Conservation (phyloP, 2,329 filamentous ascomycete species). For the Pezicula rhizophila region DNA sequence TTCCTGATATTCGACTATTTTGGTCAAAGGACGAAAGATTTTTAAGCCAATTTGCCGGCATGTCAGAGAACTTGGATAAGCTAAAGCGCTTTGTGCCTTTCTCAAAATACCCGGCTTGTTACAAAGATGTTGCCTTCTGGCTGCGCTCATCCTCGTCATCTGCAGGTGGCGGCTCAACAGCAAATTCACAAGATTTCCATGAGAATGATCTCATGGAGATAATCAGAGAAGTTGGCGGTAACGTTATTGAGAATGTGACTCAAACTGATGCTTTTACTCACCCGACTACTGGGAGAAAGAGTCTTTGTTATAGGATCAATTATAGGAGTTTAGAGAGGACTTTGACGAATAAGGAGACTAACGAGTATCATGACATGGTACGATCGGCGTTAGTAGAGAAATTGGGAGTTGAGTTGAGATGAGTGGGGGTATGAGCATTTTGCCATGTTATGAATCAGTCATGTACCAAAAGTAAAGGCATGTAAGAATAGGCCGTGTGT, state of each 20-base stretch:
- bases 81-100: conserved; percentile 73
- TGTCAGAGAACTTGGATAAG: conserved; percentile 42
- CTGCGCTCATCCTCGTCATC: conserved; percentile 44
- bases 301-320: conserved; percentile 87
- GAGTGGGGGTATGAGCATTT: conserved; percentile 2
- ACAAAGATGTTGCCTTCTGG: conserved; percentile 95
- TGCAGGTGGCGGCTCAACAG: conserved; percentile 38
- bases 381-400: conserved; percentile 57
- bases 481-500: no score
- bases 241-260: conserved; percentile 80
- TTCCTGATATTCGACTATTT: conserved; percentile 93
- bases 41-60: conserved; percentile 71
- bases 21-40: conserved; percentile 87
- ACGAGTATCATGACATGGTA: conserved; percentile 67
- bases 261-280: conserved; percentile 84
- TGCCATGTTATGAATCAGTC: background rate
- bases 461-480: no score
- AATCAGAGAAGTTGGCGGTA: conserved; percentile 74
- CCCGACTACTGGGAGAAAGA: conserved; percentile 75
- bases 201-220: conserved; percentile 98
- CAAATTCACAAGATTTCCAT: conserved; percentile 57
- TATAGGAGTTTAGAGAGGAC: conserved; percentile 91
- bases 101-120: conserved; percentile 83
- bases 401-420: conserved; percentile 76
- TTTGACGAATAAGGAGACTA: conserved; percentile 76